Conservation (phyloP, 2,329 filamentous ascomycete species). For the Xylariaceae sp. region DNA sequence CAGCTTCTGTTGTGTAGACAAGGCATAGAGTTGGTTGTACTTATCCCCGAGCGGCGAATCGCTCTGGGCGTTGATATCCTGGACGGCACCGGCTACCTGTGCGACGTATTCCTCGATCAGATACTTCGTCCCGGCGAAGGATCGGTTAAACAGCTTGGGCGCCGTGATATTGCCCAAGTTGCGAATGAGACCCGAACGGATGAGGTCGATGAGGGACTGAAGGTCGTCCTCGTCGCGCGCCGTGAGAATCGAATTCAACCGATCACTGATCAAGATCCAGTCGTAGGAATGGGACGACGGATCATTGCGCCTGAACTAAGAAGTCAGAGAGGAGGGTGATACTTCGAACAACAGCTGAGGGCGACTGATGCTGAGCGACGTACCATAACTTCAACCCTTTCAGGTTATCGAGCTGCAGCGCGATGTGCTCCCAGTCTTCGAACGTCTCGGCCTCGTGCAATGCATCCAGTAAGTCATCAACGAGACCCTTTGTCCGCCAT, state of each 20-base stretch:
- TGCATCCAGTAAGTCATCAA: slow-evolving; percentile 59
- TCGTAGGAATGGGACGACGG: slow-evolving; percentile 78
- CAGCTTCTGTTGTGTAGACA: slow-evolving; percentile 73
- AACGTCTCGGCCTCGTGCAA: slow-evolving; percentile 64
- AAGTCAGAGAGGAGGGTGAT: slow-evolving; percentile 10
- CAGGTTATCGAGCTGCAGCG: slow-evolving; percentile 73
- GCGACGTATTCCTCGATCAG: slow-evolving; percentile 88
- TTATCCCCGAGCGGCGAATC: slow-evolving; percentile 21
- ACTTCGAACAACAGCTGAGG: not conserved
- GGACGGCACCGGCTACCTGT: slow-evolving; percentile 73
- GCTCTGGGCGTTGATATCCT: slow-evolving; percentile 58
- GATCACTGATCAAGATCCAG: slow-evolving; percentile 74
- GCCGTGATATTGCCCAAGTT: slow-evolving; percentile 90
- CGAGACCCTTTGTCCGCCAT: slow-evolving; percentile 60
- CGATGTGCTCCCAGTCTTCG: slow-evolving; percentile 84
- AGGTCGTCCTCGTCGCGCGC: slow-evolving; percentile 68
- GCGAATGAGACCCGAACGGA: slow-evolving; percentile 72
- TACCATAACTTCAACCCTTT: slow-evolving; percentile 79
- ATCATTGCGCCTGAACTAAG: slow-evolving; percentile 64
- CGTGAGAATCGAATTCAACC: slow-evolving; percentile 63
- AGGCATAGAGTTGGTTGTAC: slow-evolving; percentile 26
- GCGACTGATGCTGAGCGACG: slow-evolving; percentile 12
- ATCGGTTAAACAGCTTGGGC: slow-evolving; percentile 73
- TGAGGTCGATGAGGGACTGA: slow-evolving; percentile 67
- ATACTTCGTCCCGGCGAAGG: slow-evolving; percentile 83